Base-by-base conservation (phyloP, 768 basidiomycete genomes). In the Peribolospora baueri region DNA sequence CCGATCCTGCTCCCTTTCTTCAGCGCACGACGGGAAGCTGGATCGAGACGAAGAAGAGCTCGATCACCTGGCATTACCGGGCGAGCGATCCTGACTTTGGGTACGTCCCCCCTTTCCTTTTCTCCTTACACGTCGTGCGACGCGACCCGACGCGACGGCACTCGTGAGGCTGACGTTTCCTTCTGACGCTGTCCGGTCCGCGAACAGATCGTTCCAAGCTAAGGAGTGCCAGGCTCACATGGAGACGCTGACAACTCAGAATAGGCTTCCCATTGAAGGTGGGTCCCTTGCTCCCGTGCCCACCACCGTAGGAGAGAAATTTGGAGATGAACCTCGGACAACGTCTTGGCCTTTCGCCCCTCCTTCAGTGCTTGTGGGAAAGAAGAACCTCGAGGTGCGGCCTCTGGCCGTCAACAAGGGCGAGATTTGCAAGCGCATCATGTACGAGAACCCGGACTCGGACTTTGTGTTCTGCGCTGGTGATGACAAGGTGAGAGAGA, bases 381-480 rank as follows among this genome's bases (percentile, higher is more conserved):
- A 98, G 74, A 95, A 95, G 78, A 95, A 95, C 67, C 73, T 98
- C 48, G 91, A 98, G 70, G 90, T 95, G 25, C 78, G 91, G 57
- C 91, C 88, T 4, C 74, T 90, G 41, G 87, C 88, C 2, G 79
- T 95, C 57, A 95, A 93, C 76, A 97, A 98, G 77, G 91, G 91
- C 53, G 91, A 97, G 72, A 95, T 97, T 63, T 90, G 95, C 64
- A 90, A 90, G 72, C 74, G 87, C 49, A 79, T 97, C 57, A 65
- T 93, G 55, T 97, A 90, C 74, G 72, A 80, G 67, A 81, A 95
- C 72, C 84, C 90, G 2, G 86, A 91, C 57, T 80, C 85, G 48
- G 85, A 93, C 66, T 88, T 95, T 64, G 74, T 95, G 67, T 91
- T 95, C 72, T 98, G 91, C 65, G 91, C 90, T 1, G 91, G 91